Conservation (phyloP, 176 grass and related monocot genomes). For the Leersia perrieri region DNA sequence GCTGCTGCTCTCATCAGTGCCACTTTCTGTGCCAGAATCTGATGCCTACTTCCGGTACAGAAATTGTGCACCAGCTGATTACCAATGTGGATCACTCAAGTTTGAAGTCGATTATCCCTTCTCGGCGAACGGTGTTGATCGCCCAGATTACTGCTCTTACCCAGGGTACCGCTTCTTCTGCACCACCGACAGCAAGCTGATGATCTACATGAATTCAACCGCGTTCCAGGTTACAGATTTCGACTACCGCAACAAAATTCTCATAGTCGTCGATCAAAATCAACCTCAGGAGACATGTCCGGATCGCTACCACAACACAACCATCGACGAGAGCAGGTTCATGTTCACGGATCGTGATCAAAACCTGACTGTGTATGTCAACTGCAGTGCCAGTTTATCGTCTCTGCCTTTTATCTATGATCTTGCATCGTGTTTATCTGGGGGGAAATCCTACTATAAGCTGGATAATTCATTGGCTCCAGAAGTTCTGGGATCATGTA, state of each 20-base stretch:
- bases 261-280: conserved; percentile 19
- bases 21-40: not conserved
- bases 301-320: conserved; percentile 11
- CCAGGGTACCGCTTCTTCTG: conserved; percentile 27
- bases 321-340: conserved; percentile 23
- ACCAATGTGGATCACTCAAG: not conserved
- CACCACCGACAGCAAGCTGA: not conserved
- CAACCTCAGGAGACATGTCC: not conserved
- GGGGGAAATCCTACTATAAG: conserved; percentile 15
- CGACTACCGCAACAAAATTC: conserved; percentile 12
- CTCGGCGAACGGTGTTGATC: not conserved
- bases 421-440: conserved; percentile 3
- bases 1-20: not conserved
- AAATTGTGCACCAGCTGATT: not conserved
- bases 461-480: not conserved
- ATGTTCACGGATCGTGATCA: conserved; percentile 20
- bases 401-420: not conserved
- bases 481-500: conserved; percentile 14
- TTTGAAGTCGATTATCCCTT: conserved; percentile 30
- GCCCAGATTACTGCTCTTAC: conserved; percentile 42
- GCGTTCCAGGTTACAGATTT: conserved; percentile 10
- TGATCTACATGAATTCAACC: not conserved
- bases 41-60: conserved; percentile 23
- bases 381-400: not conserved
- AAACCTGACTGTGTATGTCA: conserved; percentile 28